Evolutionary conservation across 805 yeast genomes (phyloP).

Genomic region (Candida ipomoeae): DNA sequence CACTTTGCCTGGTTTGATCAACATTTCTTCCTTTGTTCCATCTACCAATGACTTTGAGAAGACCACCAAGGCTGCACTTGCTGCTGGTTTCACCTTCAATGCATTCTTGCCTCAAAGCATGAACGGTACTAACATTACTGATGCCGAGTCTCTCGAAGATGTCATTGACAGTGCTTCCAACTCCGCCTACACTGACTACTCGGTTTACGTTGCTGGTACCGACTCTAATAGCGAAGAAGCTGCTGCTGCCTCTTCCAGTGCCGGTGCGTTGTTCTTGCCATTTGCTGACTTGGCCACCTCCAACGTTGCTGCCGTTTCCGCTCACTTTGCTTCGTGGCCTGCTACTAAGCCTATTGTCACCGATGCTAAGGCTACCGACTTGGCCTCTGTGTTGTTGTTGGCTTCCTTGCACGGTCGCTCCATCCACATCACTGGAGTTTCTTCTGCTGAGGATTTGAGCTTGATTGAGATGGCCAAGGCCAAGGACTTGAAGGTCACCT

Average conservation of each 20-base stretch:
- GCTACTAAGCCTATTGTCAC: slow-evolving; percentile 77
- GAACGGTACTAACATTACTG: slow-evolving; percentile 60
- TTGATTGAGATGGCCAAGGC: slow-evolving; percentile 81
- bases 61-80: slow-evolving; percentile 65
- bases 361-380: slow-evolving; percentile 86
- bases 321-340: slow-evolving; percentile 84
- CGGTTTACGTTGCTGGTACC: slow-evolving; percentile 80
- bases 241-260: slow-evolving; percentile 56
- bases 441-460: slow-evolving; percentile 74
- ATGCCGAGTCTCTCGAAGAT: slow-evolving; percentile 58
- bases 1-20: slow-evolving; percentile 81
- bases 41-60: slow-evolving; percentile 63
- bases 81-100: slow-evolving; percentile 85
- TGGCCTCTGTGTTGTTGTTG: slow-evolving; percentile 86
- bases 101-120: slow-evolving; percentile 72
- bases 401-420: slow-evolving; percentile 83
- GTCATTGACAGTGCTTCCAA: slow-evolving; percentile 56
- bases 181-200: slow-evolving; percentile 74
- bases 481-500: slow-evolving; percentile 76
- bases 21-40: slow-evolving; percentile 76
- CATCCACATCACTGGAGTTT: slow-evolving; percentile 85
- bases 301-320: slow-evolving; percentile 73
- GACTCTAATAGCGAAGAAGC: slow-evolving; percentile 61
- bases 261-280: slow-evolving; percentile 79
- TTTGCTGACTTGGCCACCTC: slow-evolving; percentile 65